Base-by-base conservation (phyloP, 345 rosid genomes). In the Psidium friedrichsthalianum region DNA sequence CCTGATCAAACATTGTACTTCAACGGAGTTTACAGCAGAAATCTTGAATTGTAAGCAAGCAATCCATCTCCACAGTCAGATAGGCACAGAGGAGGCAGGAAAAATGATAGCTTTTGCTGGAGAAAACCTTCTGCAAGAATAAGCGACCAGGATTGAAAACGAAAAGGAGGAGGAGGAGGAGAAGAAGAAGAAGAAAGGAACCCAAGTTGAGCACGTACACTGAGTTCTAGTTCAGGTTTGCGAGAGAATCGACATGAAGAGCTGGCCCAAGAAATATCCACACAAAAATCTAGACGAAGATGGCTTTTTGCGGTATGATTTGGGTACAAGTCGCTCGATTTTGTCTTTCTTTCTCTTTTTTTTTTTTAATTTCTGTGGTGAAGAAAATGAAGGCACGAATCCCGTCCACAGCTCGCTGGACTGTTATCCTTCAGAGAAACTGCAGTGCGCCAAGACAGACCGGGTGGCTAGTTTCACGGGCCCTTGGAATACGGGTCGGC, bases 401-500 rank as follows among this genome's bases (percentile, higher is more conserved):
- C 49, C 84, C 1, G 69, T 32, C 69, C 84, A 36, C 84, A 83
- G 69, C 84, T 58, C 85, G 32, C 85, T 0, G 27, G 47, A 52
- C 86, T 49, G 86, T 51, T 83, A 53, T 56, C 56, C 59, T 49
- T 20, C 7, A 21, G 22, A 55, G 57, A 55, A 18, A 21, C 10
- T 20, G 24, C 57, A 21, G 25, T 21, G 25, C 24, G 10, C 57
- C 22, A 69, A 0, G 21, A 55, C 57, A 55, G 44, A 29, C 44
- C 5, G 1, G 74, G 1, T 1, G 3, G 3, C 40, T 3, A 3
- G 25, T 5, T 3, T 9, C 25, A 4, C 47, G 80, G 7, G 25
- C 80, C 6, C 47, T 1, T 6, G 21, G 47, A 18, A 32, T 36
- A 16, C 24, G 78, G 18, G 78, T 16, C 78, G 2, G 24, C 47